These are phyloP conservation scores for Petrea volubilis DNA, from an alignment of 257 asterid genomes.

Conservation along the genomic window DNA sequence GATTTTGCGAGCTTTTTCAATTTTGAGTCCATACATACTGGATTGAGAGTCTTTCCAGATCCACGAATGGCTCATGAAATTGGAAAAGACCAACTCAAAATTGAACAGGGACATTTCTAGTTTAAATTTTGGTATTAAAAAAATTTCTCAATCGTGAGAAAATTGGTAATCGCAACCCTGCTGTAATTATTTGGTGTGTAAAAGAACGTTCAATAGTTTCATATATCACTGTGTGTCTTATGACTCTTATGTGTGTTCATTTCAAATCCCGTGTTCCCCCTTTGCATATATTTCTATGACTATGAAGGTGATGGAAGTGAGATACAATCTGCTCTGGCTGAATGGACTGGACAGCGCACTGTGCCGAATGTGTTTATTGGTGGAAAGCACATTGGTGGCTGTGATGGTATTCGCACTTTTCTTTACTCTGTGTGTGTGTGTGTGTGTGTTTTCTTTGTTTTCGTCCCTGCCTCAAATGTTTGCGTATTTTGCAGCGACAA, in stretches of 20 bases:
- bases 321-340: constrained; percentile 69
- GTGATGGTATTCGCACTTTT: constrained; percentile 79
- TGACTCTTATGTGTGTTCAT: constrained; percentile 1
- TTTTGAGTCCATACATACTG: not conserved
- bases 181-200: not conserved
- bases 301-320: constrained; percentile 77
- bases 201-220: not conserved
- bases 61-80: not conserved
- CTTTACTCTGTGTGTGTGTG: no score
- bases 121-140: no score
- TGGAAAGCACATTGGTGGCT: constrained; percentile 93
- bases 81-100: not conserved
- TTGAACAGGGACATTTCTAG: not conserved
- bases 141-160: no score
- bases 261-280: not conserved
- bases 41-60: not conserved
- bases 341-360: constrained; percentile 78
- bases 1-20: not conserved
- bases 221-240: not conserved
- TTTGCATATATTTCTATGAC: not conserved
- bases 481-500: constrained; percentile 56
- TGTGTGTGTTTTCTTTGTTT: no score
- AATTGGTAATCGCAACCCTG: no score
- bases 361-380: constrained; percentile 89
- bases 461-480: no score